A percentile compares a stretch with the other conserved stretches of the same genome.
These are phyloP conservation scores for Ceratocystis cacaofunesta DNA, from an alignment of 2,329 filamentous ascomycete genomes.

Conservation along the genomic window DNA sequence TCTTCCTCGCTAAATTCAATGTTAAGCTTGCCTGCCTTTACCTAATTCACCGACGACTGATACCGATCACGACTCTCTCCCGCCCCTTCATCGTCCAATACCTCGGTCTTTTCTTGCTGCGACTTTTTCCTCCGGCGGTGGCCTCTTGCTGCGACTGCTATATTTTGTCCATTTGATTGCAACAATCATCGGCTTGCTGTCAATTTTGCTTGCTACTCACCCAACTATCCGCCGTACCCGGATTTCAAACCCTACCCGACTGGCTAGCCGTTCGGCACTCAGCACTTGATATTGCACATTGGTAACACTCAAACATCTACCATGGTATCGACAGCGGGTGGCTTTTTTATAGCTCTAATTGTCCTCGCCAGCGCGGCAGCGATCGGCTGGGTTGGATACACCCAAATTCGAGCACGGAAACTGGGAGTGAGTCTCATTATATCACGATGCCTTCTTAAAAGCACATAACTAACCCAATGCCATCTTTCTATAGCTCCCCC, in stretches of 20 bases:
- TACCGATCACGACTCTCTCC: background rate
- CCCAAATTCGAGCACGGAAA: constrained; percentile 55
- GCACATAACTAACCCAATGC: background rate
- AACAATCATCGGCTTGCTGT: background rate
- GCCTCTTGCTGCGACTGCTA: background rate
- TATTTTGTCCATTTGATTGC: background rate
- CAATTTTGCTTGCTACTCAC: background rate
- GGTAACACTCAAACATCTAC: background rate
- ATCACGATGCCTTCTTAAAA: background rate
- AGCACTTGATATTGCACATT: background rate
- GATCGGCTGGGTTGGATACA: constrained; percentile 54
- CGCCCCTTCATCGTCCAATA: background rate
- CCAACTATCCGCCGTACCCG: background rate
- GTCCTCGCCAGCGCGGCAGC: constrained; percentile 43
- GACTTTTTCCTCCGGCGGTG: background rate
- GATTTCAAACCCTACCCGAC: background rate
- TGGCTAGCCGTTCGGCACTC: background rate
- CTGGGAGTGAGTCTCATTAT: constrained; percentile 42
- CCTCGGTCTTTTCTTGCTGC: background rate
- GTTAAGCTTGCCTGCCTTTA: background rate
- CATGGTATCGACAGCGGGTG: constrained; percentile 28
- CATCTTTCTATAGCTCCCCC: constrained; percentile 40
- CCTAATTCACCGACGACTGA: background rate
- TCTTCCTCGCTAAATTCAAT: background rate
- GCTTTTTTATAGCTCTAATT: constrained; percentile 59